A percentile compares a stretch with the other conserved stretches of the same genome.
Evolutionary conservation across 2,329 filamentous ascomycete species (phyloP).

Genomic region (Microdochium bolleyi): DNA sequence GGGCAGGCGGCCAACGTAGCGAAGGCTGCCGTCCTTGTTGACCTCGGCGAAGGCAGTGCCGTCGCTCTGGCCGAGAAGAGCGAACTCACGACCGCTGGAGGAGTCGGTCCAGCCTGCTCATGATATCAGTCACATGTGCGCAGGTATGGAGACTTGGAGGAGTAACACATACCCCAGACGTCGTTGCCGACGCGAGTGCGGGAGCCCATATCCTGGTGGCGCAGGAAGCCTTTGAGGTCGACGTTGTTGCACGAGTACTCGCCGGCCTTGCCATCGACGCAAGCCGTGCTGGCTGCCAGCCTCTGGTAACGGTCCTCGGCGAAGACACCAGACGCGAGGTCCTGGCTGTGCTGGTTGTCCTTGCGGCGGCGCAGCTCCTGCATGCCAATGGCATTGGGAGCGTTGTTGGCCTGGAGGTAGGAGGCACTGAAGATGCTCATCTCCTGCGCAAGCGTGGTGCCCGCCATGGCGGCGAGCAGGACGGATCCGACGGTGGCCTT

Average conservation of each 20-base stretch:
- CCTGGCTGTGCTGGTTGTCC: neutral
- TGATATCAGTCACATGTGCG: neutral
- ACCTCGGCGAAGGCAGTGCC: slow-evolving; percentile 43
- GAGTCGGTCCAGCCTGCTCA: neutral
- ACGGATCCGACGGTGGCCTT: slow-evolving; percentile 3
- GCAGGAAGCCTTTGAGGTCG: slow-evolving; percentile 28
- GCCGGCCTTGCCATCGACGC: slow-evolving; percentile 22
- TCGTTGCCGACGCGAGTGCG: slow-evolving; percentile 27
- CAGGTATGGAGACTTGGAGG: neutral
- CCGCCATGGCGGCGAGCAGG: slow-evolving; percentile 1
- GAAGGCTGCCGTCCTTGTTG: slow-evolving; percentile 30
- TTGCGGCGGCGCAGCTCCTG: neutral
- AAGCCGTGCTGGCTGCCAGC: slow-evolving; percentile 8
- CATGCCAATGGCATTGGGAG: slow-evolving; percentile 3
- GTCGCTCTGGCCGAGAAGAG: slow-evolving; percentile 38
- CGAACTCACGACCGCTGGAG: slow-evolving; percentile 35
- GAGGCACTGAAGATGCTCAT: slow-evolving; percentile 1
- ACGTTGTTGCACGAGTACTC: slow-evolving; percentile 27
- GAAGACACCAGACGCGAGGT: slow-evolving; percentile 1
- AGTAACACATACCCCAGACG: slow-evolving; percentile 18
- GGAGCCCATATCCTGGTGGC: slow-evolving; percentile 27
- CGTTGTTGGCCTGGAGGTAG: slow-evolving; percentile 1
- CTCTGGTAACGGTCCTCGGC: slow-evolving; percentile 1
- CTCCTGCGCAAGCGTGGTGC: neutral
- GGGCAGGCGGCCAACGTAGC: slow-evolving; percentile 36